A percentile compares a stretch with the other conserved stretches of the same genome.
These are phyloP conservation scores for Rhamnella rubrinervis DNA, from an alignment of 331 rosid species.

Conservation along the genomic window DNA sequence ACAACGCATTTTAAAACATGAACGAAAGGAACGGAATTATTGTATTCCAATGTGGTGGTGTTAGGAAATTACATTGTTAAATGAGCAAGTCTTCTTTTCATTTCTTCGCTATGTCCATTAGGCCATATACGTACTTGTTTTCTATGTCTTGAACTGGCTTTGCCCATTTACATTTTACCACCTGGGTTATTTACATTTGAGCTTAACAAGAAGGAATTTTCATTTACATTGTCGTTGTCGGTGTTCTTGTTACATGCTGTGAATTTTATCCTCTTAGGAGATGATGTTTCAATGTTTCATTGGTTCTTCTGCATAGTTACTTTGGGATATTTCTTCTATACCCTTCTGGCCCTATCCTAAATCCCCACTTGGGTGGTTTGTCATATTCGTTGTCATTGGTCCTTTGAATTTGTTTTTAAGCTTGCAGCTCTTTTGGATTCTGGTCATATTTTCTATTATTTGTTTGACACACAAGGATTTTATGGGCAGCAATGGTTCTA, in stretches of 20 bases:
- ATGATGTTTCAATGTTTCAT: conserved; percentile 23
- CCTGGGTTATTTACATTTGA: background rate
- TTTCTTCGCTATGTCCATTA: too few species aligned
- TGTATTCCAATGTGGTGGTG: too few species aligned
- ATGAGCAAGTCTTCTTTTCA: too few species aligned
- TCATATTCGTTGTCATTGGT: conserved; percentile 11
- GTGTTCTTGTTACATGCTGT: background rate
- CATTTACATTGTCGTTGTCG: conserved; percentile 9
- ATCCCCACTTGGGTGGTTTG: conserved; percentile 12
- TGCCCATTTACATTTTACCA: background rate
- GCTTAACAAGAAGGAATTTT: background rate
- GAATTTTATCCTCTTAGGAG: background rate
- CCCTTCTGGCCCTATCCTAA: conserved; percentile 12
- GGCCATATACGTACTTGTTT: background rate
- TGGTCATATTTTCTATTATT: conserved; percentile 26
- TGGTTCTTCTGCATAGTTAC: conserved; percentile 10
- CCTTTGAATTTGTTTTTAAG: conserved; percentile 22
- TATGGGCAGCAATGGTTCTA: conserved; percentile 52
- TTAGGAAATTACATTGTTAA: background rate
- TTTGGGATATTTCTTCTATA: conserved; percentile 23
- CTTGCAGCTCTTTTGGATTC: conserved; percentile 7
- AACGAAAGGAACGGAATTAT: too few species aligned
- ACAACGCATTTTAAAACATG: too few species aligned
- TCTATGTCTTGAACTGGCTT: background rate
- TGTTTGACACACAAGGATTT: conserved; percentile 27